Conservation (phyloP, 2,329 filamentous ascomycete species). For the Blastomyces gilchristii region DNA sequence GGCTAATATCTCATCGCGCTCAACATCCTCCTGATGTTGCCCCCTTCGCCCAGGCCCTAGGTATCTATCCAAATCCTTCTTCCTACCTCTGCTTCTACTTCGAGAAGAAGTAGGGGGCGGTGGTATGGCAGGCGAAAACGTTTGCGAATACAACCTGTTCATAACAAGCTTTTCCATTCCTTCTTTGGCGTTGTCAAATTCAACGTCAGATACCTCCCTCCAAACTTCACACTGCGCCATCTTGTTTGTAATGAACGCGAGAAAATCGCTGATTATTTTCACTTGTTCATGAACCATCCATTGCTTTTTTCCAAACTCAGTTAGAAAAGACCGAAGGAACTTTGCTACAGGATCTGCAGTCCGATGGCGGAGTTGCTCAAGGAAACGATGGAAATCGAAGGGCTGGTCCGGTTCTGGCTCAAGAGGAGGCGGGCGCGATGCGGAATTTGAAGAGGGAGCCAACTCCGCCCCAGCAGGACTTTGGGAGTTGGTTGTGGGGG, state of each 20-base stretch:
- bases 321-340: slow-evolving; percentile 86
- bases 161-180: slow-evolving; percentile 99
- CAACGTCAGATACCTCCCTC: slow-evolving; percentile 87
- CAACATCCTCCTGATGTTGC: slow-evolving; percentile 96
- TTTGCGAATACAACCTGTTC: slow-evolving; percentile 92
- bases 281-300: slow-evolving; percentile 99
- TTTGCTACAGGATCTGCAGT: slow-evolving; percentile 97
- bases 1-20: slow-evolving; percentile 86
- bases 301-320: slow-evolving; percentile 91
- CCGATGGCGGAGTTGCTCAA: slow-evolving; percentile 89
- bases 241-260: slow-evolving; percentile 94
- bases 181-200: slow-evolving; percentile 96
- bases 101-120: slow-evolving; percentile 58
- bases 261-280: slow-evolving; percentile 94
- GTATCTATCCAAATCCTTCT: slow-evolving; percentile 56
- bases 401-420: slow-evolving; percentile 76
- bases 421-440: slow-evolving; percentile 54
- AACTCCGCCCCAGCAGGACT: slow-evolving; percentile 21
- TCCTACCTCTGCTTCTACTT: slow-evolving; percentile 52
- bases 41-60: slow-evolving; percentile 77
- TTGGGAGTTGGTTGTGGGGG: slow-evolving; percentile 15
- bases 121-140: slow-evolving; percentile 88
- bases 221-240: slow-evolving; percentile 97
- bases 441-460: slow-evolving; percentile 27
- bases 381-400: slow-evolving; percentile 94